Conservation (phyloP, 2,329 filamentous ascomycete species). For the Penicillium sp. region DNA sequence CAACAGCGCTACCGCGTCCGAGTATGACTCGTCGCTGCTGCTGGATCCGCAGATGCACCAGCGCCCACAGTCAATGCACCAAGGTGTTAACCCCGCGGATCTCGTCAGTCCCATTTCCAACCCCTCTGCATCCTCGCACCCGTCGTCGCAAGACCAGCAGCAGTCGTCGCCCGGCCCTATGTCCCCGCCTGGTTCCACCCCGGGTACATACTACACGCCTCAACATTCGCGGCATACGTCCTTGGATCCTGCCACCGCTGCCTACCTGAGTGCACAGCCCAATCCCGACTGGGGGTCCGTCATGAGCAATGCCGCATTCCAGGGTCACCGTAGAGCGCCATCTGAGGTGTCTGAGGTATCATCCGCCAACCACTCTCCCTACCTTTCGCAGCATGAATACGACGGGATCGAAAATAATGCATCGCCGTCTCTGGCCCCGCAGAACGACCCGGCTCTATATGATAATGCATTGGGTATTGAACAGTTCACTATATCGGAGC, state of each 20-base stretch:
- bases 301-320: conserved; percentile 61
- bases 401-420: conserved; percentile 68
- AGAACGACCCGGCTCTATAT: conserved; percentile 68
- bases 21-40: conserved; percentile 41
- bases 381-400: conserved; percentile 73
- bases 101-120: conserved; percentile 48
- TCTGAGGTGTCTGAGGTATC: conserved; percentile 93
- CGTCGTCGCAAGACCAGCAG: conserved; percentile 53
- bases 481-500: conserved; percentile 75
- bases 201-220: conserved; percentile 52
- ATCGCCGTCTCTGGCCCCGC: conserved; percentile 74
- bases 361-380: conserved; percentile 79
- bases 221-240: conserved; percentile 60
- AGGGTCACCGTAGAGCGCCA: conserved; percentile 75
- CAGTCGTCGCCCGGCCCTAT: conserved; percentile 54
- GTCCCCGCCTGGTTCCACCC: conserved; percentile 55
- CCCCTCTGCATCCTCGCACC: conserved; percentile 56
- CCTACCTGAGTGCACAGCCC: conserved; percentile 53
- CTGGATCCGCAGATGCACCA: conserved; percentile 43
- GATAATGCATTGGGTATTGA: conserved; percentile 75
- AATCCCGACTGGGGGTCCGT: conserved; percentile 58
- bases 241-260: conserved; percentile 59
- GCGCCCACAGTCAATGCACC: conserved; percentile 37
- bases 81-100: conserved; percentile 48
- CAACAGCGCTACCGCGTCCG: conserved; percentile 30